phyloP scores from a whole-genome alignment of 2,329 filamentous ascomycete species.

The Microcyclospora pomicola region DNA sequence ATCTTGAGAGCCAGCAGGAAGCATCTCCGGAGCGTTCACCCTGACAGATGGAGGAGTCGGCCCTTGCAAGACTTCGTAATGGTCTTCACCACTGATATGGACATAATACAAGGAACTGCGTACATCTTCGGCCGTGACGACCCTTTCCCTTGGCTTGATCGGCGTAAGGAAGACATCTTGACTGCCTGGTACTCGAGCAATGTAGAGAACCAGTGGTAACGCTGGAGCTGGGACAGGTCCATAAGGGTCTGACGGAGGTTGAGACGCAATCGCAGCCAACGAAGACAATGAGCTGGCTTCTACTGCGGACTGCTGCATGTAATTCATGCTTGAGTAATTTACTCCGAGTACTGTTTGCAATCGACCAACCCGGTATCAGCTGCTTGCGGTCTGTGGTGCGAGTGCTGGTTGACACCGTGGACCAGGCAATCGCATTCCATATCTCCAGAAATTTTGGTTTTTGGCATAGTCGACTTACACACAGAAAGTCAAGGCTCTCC shows the following conservation, averaged over 20 bases:
- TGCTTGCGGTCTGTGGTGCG: no score
- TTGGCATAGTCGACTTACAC: neutral
- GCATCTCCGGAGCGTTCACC: neutral
- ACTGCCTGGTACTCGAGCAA: slow-evolving; percentile 82
- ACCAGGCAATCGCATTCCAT: slow-evolving; percentile 4
- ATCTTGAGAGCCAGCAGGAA: neutral
- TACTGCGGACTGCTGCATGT: slow-evolving; percentile 29
- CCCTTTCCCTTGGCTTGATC: slow-evolving; percentile 75
- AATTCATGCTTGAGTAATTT: slow-evolving; percentile 9
- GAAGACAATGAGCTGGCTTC: slow-evolving; percentile 74
- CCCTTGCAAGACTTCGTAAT: slow-evolving; percentile 31
- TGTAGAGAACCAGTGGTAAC: slow-evolving; percentile 71
- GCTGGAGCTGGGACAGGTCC: slow-evolving; percentile 56
- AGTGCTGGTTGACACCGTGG: neutral
- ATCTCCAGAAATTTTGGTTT: slow-evolving; percentile 1
- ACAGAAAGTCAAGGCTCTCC: no score
- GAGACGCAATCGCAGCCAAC: slow-evolving; percentile 66
- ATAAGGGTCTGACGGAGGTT: slow-evolving; percentile 74
- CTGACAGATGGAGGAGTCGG: neutral
- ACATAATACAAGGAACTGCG: slow-evolving; percentile 82
- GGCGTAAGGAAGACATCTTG: slow-evolving; percentile 88
- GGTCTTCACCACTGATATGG: slow-evolving; percentile 53
- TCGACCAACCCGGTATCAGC: no score
- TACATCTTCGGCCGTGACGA: slow-evolving; percentile 77
- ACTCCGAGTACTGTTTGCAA: neutral